Conservation (phyloP, 2,329 filamentous ascomycete genomes). For the Talaromyces atroroseus region DNA sequence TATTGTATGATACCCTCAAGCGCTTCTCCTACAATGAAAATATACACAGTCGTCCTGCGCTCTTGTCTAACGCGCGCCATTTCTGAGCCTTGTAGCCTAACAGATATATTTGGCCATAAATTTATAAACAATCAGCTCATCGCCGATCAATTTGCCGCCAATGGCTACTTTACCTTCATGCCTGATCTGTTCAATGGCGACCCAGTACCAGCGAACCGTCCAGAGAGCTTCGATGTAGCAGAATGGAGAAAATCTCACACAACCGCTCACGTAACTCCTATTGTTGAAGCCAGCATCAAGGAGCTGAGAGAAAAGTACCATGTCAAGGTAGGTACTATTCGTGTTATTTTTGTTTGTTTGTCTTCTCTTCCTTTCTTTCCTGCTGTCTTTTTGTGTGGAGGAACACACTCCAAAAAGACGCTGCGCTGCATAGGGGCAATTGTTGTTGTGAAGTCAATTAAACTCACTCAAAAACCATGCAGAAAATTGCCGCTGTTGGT, state of each 20-base stretch:
- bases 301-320: constrained; percentile 22
- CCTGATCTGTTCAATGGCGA: constrained; percentile 59
- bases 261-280: constrained; percentile 41
- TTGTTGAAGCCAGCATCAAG: constrained; percentile 39
- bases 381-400: too few species aligned
- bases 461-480: background rate
- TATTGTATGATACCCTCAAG: constrained; percentile 31
- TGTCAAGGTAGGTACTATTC: constrained; percentile 19
- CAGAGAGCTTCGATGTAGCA: constrained; percentile 42
- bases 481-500: constrained; percentile 25
- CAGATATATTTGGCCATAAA: constrained; percentile 50
- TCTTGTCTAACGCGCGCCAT: background rate
- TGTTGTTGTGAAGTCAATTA: background rate
- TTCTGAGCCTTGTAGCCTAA: constrained; percentile 22
- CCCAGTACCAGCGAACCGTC: constrained; percentile 45
- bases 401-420: too few species aligned
- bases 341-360: too few species aligned
- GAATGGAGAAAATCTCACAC: constrained; percentile 38
- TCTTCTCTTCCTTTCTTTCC: background rate
- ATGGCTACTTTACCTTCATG: constrained; percentile 60
- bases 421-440: too few species aligned
- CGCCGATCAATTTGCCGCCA: constrained; percentile 64
- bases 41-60: too few species aligned
- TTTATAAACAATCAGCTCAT: constrained; percentile 54
- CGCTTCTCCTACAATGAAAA: background rate